Evolutionary conservation across 768 basidiomycete genomes (phyloP).

Genomic region (Piloderma croceum): DNA sequence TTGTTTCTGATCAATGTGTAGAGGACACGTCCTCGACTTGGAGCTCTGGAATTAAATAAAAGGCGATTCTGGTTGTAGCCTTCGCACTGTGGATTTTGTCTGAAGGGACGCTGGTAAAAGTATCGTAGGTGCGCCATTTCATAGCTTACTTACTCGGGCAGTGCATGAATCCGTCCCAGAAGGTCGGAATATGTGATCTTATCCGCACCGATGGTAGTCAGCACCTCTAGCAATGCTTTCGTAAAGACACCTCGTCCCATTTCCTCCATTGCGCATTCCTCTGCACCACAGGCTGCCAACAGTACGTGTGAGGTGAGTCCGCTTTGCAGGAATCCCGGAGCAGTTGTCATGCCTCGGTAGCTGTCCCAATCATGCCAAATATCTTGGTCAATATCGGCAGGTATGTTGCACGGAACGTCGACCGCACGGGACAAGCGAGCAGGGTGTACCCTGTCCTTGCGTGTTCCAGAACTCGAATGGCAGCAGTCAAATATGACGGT

Average conservation of each 20-base stretch:
- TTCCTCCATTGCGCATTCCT: slow-evolving; percentile 30
- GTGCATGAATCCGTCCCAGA: slow-evolving; percentile 28
- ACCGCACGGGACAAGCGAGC: no score
- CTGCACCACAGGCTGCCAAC: slow-evolving; percentile 36
- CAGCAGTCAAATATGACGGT: slow-evolving; percentile 14
- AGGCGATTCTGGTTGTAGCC: slow-evolving; percentile 27
- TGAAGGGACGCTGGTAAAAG: slow-evolving; percentile 5
- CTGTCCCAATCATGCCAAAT: no score
- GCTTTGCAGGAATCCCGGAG: no score
- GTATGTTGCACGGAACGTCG: no score
- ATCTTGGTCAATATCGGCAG: no score
- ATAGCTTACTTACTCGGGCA: slow-evolving; percentile 18
- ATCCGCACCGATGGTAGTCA: slow-evolving; percentile 18
- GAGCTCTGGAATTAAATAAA: slow-evolving; percentile 26
- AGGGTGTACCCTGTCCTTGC: no score
- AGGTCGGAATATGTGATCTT: slow-evolving; percentile 28
- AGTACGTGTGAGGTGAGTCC: slow-evolving; percentile 39
- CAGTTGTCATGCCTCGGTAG: no score
- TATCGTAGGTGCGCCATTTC: no score
- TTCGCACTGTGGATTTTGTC: slow-evolving; percentile 34
- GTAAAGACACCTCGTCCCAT: slow-evolving; percentile 29
- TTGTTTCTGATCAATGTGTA: slow-evolving; percentile 7
- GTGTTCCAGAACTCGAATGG: slow-evolving; percentile 32
- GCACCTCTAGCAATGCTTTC: slow-evolving; percentile 19
- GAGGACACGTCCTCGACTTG: no score